Percentiles rank a stretch among this genome's conserved stretches.
Conservation (phyloP, 495 filamentous ascomycete genomes). For the Aspergillus heteromorphus region DNA sequence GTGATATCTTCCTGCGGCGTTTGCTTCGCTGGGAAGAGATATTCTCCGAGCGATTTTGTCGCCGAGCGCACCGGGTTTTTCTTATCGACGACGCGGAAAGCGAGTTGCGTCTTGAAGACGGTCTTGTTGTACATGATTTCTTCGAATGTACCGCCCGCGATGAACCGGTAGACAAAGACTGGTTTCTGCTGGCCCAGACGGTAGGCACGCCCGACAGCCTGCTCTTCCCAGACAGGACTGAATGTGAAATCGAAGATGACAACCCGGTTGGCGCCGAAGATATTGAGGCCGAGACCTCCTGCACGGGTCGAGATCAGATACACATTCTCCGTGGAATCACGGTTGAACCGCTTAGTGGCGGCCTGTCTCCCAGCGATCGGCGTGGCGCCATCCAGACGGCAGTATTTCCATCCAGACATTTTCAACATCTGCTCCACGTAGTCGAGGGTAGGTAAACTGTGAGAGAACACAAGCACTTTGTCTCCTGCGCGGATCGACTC, state of each 20-base stretch:
- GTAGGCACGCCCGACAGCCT: constrained; percentile 84
- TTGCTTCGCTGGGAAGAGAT: constrained; percentile 52
- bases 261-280: constrained; percentile 79
- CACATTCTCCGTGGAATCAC: constrained; percentile 36
- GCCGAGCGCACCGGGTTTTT: constrained; percentile 62
- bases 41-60: constrained; percentile 41
- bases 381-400: constrained; percentile 63
- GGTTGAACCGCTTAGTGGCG: constrained; percentile 63
- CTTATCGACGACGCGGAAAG: constrained; percentile 75
- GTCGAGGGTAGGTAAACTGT: constrained; percentile 62
- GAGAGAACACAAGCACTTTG: constrained; percentile 72
- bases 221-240: constrained; percentile 77
- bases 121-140: constrained; percentile 62
- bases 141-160: constrained; percentile 75
- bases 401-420: constrained; percentile 34
- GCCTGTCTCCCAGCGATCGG: constrained; percentile 49
- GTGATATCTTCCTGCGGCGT: constrained; percentile 49
- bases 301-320: constrained; percentile 81
- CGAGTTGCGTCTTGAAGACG: constrained; percentile 75
- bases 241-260: constrained; percentile 81
- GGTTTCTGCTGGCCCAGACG: constrained; percentile 79
- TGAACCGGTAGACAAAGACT: constrained; percentile 85
- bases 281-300: constrained; percentile 78
- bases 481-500: constrained; percentile 56
- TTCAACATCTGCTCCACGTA: constrained; percentile 57